Base-by-base conservation (phyloP, 2,329 filamentous ascomycete genomes). In the Trichocomaceae sp. region DNA sequence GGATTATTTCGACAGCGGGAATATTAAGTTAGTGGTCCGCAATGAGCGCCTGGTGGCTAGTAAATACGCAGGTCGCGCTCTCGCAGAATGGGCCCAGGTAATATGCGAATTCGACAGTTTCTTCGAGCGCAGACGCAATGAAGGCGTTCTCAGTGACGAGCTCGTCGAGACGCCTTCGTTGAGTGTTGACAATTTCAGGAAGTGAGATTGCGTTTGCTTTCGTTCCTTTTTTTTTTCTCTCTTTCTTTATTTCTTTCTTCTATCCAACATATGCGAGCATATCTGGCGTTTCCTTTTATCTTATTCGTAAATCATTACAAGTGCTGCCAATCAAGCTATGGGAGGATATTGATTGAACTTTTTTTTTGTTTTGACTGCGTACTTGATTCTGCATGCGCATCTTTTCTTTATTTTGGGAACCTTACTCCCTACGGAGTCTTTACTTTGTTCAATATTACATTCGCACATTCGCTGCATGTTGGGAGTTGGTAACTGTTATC, bases 51-150 rank as follows among this genome's bases (percentile, higher is more conserved):
- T 71, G n/a, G 66, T 66, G 42, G 63, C 69, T 31, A 80, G 79
- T 58, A 79, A 78, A 56, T 85, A 85, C 64, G 77, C 77, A n/a
- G 83, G 83, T 15, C 76, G 83, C 39, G 81, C 83, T 10, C 74
- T 86, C 37, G 82, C 82, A 1, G 83, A 86, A 66, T 86, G 83
- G 83, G 77, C 77, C 2, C 74, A 82, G 49, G 75, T 85, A 29
- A 77, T 84, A 8, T 75, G 77, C 22, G 83, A 86, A 62, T 84
- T 80, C 61, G 79, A 84, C 62, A 82, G 78, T 60, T 85, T 85
- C 70, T 84, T 83, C 60, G 77, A 83, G 54, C 72, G 83, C 55
- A 72, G 83, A 58, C 81, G 79, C 62, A 78, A 79, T 48, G 83
- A 85, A 65, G 83, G 83, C 19, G 81, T 85, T 17, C 80, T 81